Conservation (phyloP, 1,284 basidiomycete species). For the Heliocybe sulcata region DNA sequence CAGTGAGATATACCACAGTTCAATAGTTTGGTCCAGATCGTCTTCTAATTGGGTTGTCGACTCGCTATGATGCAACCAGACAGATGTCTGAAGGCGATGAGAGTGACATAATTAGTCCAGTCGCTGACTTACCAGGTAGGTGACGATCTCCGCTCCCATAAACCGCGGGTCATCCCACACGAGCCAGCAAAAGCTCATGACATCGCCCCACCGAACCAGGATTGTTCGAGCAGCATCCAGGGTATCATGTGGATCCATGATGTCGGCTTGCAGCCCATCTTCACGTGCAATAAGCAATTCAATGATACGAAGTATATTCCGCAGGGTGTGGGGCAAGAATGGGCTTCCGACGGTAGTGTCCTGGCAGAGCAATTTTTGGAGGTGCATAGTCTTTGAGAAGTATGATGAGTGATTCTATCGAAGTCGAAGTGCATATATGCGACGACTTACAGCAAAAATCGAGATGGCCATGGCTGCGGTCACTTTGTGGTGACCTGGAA, state of each 20-base stretch:
- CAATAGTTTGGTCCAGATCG: neutral
- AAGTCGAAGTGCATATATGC: no score
- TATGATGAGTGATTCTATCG: neutral
- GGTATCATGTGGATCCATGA: constrained; percentile 17
- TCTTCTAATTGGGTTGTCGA: neutral
- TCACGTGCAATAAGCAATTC: constrained; percentile 27
- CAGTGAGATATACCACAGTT: neutral
- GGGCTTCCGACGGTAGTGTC: neutral
- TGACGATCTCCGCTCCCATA: constrained; percentile 39
- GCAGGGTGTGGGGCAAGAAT: constrained; percentile 41
- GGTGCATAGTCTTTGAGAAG: constrained; percentile 15
- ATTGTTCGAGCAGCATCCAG: constrained; percentile 39
- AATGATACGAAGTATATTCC: constrained; percentile 37
- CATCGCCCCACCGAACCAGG: constrained; percentile 43
- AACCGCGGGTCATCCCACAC: constrained; percentile 48
- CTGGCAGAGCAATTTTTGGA: neutral
- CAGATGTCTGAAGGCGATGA: neutral
- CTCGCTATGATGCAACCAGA: neutral
- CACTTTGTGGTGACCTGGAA: constrained; percentile 26
- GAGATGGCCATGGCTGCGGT: constrained; percentile 43
- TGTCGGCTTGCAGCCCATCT: constrained; percentile 9
- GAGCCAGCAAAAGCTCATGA: constrained; percentile 58
- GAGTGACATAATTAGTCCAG: neutral
- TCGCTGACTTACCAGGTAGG: constrained; percentile 35
- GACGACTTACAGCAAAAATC: constrained; percentile 42